Base-by-base conservation (phyloP, 2,329 filamentous ascomycete species). In the Ophiognomonia clavigignenti-juglandacearum region DNA sequence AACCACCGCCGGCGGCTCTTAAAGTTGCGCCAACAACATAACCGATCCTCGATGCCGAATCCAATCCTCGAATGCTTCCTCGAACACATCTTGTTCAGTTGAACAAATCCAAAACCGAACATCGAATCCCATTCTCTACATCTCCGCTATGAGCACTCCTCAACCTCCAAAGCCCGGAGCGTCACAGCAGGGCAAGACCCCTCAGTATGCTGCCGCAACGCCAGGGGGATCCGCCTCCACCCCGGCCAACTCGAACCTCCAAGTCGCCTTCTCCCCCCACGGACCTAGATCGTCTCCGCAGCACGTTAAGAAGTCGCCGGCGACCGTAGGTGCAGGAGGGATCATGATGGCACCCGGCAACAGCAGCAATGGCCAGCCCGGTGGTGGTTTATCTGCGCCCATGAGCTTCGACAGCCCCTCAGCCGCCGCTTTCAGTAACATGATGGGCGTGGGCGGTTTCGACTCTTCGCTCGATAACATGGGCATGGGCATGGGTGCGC, bases 151-250 rank as follows among this genome's bases (percentile, higher is more conserved):
- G 74, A 64, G 73, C 23, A 77, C 74, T 1, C 72, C 74, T 9
- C 76, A 73, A 7, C 64, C 73, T 9, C 72, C 71, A 61, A 77
- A 75, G 61, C 69, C 72, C 27, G 59, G 56, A 6, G 64, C 73
- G 35, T 80, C 76, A 13, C 71, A 74, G 55, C 72, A 75, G 60
- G 72, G 72, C n/a, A 65, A 67, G 29, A 75, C 72, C 3, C 73
- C 72, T 4, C 73, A 71, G 16, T 75, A 78, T 48, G 70, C 75
- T 3, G 77, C 68, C 5, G 78, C 77, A 3, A 84, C 81, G 6
- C 82, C 82, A 13, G 80, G 80, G 16, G 80, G 81, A n/a, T 83
- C 81, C n/a, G 80, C 82, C 20, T 83, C 81, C 29, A 85, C 81
- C 2, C 81, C 81, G 13, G 34, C 43, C 24, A 84, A 84, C 64